Base-by-base conservation (phyloP, 2,329 filamentous ascomycete genomes). In the Grosmannia huntii region DNA sequence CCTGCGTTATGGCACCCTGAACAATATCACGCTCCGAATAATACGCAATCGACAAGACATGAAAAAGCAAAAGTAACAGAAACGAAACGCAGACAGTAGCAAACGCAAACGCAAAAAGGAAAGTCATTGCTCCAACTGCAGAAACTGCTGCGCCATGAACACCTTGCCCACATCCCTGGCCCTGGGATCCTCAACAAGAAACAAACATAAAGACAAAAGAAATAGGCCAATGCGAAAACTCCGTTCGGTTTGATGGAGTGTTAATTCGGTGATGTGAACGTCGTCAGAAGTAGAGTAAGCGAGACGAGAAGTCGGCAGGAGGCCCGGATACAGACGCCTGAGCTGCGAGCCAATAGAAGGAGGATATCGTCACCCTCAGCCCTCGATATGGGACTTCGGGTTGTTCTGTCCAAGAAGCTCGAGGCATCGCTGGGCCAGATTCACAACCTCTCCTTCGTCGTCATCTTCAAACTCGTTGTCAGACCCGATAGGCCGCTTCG, bases 391-490 rank as follows among this genome's bases (percentile, higher is more conserved):
- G 53, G 85, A 81, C 72, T 92, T 92, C 36, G 86, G 84, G 66
- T 79, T 84, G 66, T 79, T 81, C 70, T 89, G 87, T 55, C 87
- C 89, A 38, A 96, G 75, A 4, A 96, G 79, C 71, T 96, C 92
- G 48, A 96, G 78, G 69, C 90, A 97, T 65, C 90, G 83, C 67
- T 92, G 87, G 27, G 94, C 92, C 65, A 99, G 81, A 64, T 85
- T 90, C 63, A 96, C 89, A 51, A 96, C 91, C 70, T 97, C 92
- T 59, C 87, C 89, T 70, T 96, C 91, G 52, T 94, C 91, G 60
- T 95, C 90, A 65, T 95, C 90, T 53, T 87, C 89, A 62, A 86
- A 86, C 64, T 91, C 89, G 63, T 90, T 87, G 60, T 95, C 90
- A 0, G 88, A 87, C 66, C 95, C 90, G 62, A 96, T 81, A 65